phyloP scores from a whole-genome alignment of 2,329 filamentous ascomycete genomes.

The Aschersonia sp. region DNA sequence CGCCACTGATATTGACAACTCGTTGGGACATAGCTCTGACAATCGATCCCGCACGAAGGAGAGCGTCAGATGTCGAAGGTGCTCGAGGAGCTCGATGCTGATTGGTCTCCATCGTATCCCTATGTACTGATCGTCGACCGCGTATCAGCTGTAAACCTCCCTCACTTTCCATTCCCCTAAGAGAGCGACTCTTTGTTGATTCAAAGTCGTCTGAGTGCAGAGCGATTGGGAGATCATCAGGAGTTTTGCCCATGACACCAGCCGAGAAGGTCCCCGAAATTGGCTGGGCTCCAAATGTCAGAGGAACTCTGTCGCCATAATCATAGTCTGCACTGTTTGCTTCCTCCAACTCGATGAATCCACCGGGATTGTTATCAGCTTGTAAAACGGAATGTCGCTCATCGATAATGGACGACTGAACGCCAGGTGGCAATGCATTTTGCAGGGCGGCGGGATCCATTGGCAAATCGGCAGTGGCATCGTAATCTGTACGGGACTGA shows the following conservation, averaged over 20 bases:
- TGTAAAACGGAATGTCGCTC: constrained; percentile 12
- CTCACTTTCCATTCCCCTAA: no score
- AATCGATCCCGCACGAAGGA: constrained; percentile 59
- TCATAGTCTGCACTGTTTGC: constrained; percentile 20
- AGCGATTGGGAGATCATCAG: no score
- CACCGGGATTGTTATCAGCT: constrained; percentile 15
- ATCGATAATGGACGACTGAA: constrained; percentile 17
- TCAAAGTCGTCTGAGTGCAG: no score
- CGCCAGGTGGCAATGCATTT: constrained; percentile 38
- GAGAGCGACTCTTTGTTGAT: no score
- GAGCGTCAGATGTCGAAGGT: constrained; percentile 45
- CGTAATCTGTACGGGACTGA: constrained; percentile 22
- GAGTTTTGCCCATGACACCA: neutral
- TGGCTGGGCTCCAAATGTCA: constrained; percentile 40
- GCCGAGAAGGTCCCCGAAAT: constrained; percentile 20
- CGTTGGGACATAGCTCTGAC: constrained; percentile 85
- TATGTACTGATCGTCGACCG: constrained; percentile 33
- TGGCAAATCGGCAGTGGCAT: constrained; percentile 28
- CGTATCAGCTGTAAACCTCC: no score
- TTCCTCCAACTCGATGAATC: constrained; percentile 18
- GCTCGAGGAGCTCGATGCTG: constrained; percentile 44
- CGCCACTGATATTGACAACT: constrained; percentile 93
- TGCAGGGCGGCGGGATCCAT: constrained; percentile 39
- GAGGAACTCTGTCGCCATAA: constrained; percentile 43
- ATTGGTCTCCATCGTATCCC: constrained; percentile 37